These are phyloP conservation scores for Cutaneotrichosporon sp. DNA, from an alignment of 1,284 basidiomycete species.

Conservation along the genomic window DNA sequence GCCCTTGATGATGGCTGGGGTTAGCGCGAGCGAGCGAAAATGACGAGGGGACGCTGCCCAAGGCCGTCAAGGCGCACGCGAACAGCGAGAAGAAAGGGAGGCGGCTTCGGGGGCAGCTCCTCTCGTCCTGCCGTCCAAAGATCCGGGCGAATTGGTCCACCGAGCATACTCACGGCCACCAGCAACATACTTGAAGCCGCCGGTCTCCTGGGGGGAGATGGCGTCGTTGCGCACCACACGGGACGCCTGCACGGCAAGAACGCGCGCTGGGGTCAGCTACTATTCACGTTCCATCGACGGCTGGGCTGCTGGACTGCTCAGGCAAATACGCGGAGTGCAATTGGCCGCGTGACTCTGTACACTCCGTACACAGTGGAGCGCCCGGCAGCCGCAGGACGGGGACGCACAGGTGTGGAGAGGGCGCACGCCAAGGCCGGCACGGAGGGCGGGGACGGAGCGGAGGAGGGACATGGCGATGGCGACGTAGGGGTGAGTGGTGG, in stretches of 20 bases:
- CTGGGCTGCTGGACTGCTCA: not conserved
- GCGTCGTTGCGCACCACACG: slow-evolving; percentile 19
- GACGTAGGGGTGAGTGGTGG: slow-evolving; percentile 7
- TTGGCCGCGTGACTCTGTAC: not conserved
- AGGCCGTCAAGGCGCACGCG: too few species aligned
- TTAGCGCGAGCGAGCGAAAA: slow-evolving; percentile 1
- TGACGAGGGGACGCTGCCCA: not conserved
- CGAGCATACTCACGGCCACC: slow-evolving; percentile 20
- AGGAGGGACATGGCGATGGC: slow-evolving; percentile 39
- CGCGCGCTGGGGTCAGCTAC: slow-evolving; percentile 27
- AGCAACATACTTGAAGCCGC: slow-evolving; percentile 48
- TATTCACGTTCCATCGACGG: not conserved
- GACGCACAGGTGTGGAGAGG: slow-evolving; percentile 38
- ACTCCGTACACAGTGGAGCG: too few species aligned
- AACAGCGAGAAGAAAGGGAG: too few species aligned
- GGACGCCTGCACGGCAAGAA: slow-evolving; percentile 32
- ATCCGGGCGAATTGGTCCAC: too few species aligned
- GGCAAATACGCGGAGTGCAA: not conserved
- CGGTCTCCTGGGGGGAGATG: slow-evolving; percentile 43
- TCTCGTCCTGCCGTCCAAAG: too few species aligned
- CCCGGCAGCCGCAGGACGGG: too few species aligned
- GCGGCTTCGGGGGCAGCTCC: too few species aligned
- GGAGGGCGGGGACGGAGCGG: slow-evolving; percentile 24
- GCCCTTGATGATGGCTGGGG: slow-evolving; percentile 80
- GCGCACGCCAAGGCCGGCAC: slow-evolving; percentile 35